phyloP scores from a whole-genome alignment of 345 rosid species.

The Raphanus sativus region DNA sequence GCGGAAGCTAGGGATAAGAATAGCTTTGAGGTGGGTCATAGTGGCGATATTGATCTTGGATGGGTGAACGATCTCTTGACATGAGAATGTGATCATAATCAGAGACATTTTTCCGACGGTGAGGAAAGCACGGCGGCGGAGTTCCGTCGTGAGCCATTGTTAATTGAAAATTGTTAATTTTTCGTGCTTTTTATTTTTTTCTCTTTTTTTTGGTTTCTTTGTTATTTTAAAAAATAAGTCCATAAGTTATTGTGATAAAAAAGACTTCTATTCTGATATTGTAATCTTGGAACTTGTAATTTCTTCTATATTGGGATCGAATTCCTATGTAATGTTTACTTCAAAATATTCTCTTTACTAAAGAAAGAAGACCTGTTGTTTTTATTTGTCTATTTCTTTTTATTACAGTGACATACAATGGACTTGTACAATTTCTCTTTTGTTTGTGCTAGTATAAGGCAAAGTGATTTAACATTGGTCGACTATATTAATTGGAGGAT shows the following conservation, averaged over 20 bases:
- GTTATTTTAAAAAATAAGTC: constrained; percentile 3
- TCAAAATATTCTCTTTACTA: constrained; percentile 36
- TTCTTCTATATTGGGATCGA: constrained; percentile 9
- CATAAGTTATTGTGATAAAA: neutral
- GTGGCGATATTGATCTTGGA: constrained; percentile 71
- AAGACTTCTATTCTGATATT: neutral
- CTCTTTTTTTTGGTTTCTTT: neutral
- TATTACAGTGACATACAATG: neutral
- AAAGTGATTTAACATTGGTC: neutral
- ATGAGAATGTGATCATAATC: constrained; percentile 30
- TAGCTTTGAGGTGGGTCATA: constrained; percentile 27
- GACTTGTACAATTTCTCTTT: neutral
- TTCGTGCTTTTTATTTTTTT: constrained; percentile 15
- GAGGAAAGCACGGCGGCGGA: neutral
- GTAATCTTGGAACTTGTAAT: constrained; percentile 39
- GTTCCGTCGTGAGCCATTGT: constrained; percentile 17
- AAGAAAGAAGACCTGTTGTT: neutral
- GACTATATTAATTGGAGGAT: neutral
- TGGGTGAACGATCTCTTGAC: constrained; percentile 92
- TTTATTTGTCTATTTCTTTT: neutral
- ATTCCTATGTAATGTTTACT: constrained; percentile 36
- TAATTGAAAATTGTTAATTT: constrained; percentile 2
- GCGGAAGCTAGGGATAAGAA: constrained; percentile 21
- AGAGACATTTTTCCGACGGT: neutral
- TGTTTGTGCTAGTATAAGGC: neutral